These are phyloP conservation scores for Monilinia aucupariae DNA, from an alignment of 2,329 filamentous ascomycete species.

Conservation along the genomic window DNA sequence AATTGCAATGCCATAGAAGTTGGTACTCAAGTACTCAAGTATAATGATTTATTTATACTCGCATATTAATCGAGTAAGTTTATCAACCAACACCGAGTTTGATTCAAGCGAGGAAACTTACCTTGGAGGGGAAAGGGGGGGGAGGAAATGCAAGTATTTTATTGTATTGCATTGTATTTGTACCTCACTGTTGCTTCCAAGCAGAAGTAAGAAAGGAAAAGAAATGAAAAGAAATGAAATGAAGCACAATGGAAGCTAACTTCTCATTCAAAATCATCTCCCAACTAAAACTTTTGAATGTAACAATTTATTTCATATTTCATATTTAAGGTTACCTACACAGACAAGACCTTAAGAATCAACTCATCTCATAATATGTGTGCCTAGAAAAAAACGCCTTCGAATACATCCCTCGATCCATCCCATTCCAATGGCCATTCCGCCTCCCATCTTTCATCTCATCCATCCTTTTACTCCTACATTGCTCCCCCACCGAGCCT, in stretches of 20 bases:
- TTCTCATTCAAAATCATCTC: not conserved
- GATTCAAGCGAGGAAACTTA: too few species aligned
- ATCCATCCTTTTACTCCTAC: slow-evolving; percentile 11
- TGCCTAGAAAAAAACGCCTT: slow-evolving; percentile 3
- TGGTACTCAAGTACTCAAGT: too few species aligned
- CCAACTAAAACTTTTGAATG: not conserved
- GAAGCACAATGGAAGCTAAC: not conserved
- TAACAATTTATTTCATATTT: not conserved
- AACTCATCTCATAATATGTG: slow-evolving; percentile 6
- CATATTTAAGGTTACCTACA: slow-evolving; percentile 10
- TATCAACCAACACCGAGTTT: too few species aligned
- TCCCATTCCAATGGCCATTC: slow-evolving; percentile 1
- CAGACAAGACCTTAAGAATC: not conserved
- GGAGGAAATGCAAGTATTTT: too few species aligned
- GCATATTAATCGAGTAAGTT: too few species aligned
- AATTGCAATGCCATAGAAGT: too few species aligned
- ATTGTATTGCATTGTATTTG: too few species aligned
- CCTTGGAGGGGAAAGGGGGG: too few species aligned
- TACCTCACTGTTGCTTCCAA: too few species aligned
- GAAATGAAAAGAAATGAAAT: too few species aligned
- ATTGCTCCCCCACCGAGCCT: not conserved
- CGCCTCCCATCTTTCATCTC: not conserved
- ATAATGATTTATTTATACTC: too few species aligned
- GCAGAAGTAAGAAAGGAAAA: not conserved
- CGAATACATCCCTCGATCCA: not conserved